phyloP scores from a whole-genome alignment of 352 stramenopile genomes.

The Phytophthora niederhauseri region DNA sequence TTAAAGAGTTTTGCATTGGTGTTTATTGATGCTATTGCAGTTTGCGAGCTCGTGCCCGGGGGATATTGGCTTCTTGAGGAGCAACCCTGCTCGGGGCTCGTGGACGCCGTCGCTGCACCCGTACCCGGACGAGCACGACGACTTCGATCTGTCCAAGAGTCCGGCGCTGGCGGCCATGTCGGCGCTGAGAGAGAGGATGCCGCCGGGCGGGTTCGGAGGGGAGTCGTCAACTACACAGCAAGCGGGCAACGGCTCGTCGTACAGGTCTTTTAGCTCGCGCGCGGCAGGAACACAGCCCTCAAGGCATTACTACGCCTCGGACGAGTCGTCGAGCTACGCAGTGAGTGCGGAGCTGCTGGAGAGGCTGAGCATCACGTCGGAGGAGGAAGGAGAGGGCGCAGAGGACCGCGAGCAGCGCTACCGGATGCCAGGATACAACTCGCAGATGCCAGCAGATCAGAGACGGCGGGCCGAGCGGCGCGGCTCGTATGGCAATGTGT shows the following conservation, averaged over 20 bases:
- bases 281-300: slow-evolving; percentile 25
- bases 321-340: slow-evolving; percentile 37
- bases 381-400: slow-evolving; percentile 34
- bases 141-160: slow-evolving; percentile 77
- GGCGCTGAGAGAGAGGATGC: slow-evolving; percentile 50
- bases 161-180: slow-evolving; percentile 73
- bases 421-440: slow-evolving; percentile 28
- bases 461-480: slow-evolving; percentile 46
- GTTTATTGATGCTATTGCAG: slow-evolving; percentile 22
- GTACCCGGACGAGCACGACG: slow-evolving; percentile 38
- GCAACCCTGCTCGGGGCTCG: slow-evolving; percentile 40
- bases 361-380: slow-evolving; percentile 42
- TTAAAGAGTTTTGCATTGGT: slow-evolving; percentile 1
- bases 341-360: slow-evolving; percentile 45
- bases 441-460: slow-evolving; percentile 26
- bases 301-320: slow-evolving; percentile 39
- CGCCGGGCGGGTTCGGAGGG: slow-evolving; percentile 12
- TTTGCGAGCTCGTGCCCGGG: slow-evolving; percentile 75
- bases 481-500: slow-evolving; percentile 57
- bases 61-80: slow-evolving; percentile 64
- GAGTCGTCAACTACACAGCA: slow-evolving; percentile 23
- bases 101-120: slow-evolving; percentile 47
- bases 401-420: slow-evolving; percentile 37
- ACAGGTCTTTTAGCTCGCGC: slow-evolving; percentile 32
- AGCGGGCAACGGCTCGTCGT: slow-evolving; percentile 25